These are phyloP conservation scores for Cercospora berteroae DNA, from an alignment of 2,329 filamentous ascomycete genomes.

Conservation along the genomic window DNA sequence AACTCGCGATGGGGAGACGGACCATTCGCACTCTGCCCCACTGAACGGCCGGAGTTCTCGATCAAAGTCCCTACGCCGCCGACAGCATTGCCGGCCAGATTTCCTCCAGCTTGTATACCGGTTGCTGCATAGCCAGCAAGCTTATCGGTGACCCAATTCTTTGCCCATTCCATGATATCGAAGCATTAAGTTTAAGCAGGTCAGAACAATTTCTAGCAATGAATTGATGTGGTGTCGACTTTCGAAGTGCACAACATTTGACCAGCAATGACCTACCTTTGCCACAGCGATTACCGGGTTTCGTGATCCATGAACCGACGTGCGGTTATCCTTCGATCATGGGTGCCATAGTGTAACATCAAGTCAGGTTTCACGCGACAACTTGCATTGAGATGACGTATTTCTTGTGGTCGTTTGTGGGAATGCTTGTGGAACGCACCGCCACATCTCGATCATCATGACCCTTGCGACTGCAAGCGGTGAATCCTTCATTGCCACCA, in stretches of 20 bases:
- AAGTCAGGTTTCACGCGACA: conserved; percentile 19
- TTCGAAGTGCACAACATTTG: neutral
- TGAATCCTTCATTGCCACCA: neutral
- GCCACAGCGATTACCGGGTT: conserved; percentile 4
- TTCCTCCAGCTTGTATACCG: conserved; percentile 39
- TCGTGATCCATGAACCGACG: neutral
- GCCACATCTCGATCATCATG: conserved; percentile 11
- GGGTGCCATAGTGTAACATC: conserved; percentile 8
- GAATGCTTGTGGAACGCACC: conserved; percentile 11
- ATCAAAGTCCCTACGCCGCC: conserved; percentile 37
- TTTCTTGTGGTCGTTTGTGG: neutral
- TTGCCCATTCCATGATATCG: conserved; percentile 29
- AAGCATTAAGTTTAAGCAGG: neutral
- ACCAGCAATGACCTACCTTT: neutral
- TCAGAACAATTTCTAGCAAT: neutral
- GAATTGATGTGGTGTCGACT: neutral
- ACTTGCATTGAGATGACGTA: conserved; percentile 17
- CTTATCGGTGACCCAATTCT: conserved; percentile 36
- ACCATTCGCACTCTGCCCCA: conserved; percentile 37
- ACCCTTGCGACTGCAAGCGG: neutral
- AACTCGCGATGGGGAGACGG: conserved; percentile 8
- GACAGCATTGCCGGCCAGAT: conserved; percentile 41
- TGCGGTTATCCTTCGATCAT: conserved; percentile 9
- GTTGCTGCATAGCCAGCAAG: conserved; percentile 35
- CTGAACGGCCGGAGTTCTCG: conserved; percentile 35